Base-by-base conservation (phyloP, 129 eudicot genomes). In the Centella asiatica region DNA sequence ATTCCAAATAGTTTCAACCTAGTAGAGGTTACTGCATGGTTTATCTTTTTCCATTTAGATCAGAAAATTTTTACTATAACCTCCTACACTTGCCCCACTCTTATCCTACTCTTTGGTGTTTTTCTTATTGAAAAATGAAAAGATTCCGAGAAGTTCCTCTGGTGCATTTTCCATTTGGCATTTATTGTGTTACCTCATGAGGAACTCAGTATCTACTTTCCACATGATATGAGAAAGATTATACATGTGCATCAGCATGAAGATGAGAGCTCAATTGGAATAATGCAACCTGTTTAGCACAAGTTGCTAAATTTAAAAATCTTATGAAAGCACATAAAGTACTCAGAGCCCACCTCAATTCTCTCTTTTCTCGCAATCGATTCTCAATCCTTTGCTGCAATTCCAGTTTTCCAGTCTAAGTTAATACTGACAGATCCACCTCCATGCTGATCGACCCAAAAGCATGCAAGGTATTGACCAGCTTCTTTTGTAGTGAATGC, bases 301-400 rank as follows among this genome's bases (percentile, higher is more conserved):
- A 26, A 4, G 63, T 33, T 8, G 46, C 45, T 28, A 58, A 4
- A 29, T 56, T 34, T 32, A 3, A 58, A 40, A 57, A 2, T n/a
- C 8, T 57, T 14, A 12, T 0, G 22, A 36, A 58, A 20, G 46
- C 46, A n/a, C 62, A 23, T 33, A 12, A 4, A 19, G 44, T 18
- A 20, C n/a, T n/a, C n/a, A n/a, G n/a, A n/a, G n/a, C 81, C 28
- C 55, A 90, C 97, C 93, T 90, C 97, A 67, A 90, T 83, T 67
- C 86, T 83, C 74, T 90, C 95, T 69, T 81, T 86, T 40, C 83
- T 83, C 8, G 97, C 95, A 72, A 86, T 85, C 0, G 95, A 80
- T 22, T 89, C 97, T 95, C 97, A 89, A 80, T 89, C 97, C 75
- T 83, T 89, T 42, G 97, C 95, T 48, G 95, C 97, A 70, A 90